Percentiles rank a stretch among this genome's conserved stretches.
These are phyloP conservation scores for Collybia nuda DNA, from an alignment of 768 basidiomycete species.

Conservation along the genomic window DNA sequence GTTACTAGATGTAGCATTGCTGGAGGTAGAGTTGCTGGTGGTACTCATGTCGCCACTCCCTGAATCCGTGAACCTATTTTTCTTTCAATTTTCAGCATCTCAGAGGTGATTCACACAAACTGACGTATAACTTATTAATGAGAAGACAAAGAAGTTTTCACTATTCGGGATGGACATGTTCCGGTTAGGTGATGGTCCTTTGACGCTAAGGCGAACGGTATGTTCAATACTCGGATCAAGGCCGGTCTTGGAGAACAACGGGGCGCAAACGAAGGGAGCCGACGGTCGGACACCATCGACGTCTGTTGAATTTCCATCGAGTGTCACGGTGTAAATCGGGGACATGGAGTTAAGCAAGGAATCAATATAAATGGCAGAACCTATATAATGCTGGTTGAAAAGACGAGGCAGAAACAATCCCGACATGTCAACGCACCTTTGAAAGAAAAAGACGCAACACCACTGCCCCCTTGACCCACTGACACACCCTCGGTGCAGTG, in stretches of 20 bases:
- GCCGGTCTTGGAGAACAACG: slow-evolving; percentile 17
- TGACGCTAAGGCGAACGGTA: slow-evolving; percentile 16
- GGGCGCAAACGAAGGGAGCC: slow-evolving; percentile 14
- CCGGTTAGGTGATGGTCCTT: slow-evolving; percentile 13
- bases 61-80: too few relatives aligned
- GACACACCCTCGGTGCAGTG: slow-evolving; percentile 17
- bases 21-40: too few relatives aligned
- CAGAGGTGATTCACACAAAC: not conserved
- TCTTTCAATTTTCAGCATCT: too few relatives aligned
- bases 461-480: slow-evolving; percentile 14
- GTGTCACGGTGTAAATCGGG: slow-evolving; percentile 20
- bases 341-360: slow-evolving; percentile 16
- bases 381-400: slow-evolving; percentile 5
- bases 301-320: slow-evolving; percentile 21
- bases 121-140: slow-evolving; percentile 18
- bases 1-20: too few relatives aligned
- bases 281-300: slow-evolving; percentile 16
- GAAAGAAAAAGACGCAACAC: slow-evolving; percentile 20
- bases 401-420: too few relatives aligned
- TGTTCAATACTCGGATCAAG: slow-evolving; percentile 18
- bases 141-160: slow-evolving; percentile 12
- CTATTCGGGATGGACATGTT: slow-evolving; percentile 5
- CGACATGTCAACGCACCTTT: slow-evolving; percentile 11
- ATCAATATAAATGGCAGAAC: slow-evolving; percentile 25
- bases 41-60: too few relatives aligned